Base-by-base conservation (phyloP, 2,329 filamentous ascomycete species). In the Phialophora macrospora region DNA sequence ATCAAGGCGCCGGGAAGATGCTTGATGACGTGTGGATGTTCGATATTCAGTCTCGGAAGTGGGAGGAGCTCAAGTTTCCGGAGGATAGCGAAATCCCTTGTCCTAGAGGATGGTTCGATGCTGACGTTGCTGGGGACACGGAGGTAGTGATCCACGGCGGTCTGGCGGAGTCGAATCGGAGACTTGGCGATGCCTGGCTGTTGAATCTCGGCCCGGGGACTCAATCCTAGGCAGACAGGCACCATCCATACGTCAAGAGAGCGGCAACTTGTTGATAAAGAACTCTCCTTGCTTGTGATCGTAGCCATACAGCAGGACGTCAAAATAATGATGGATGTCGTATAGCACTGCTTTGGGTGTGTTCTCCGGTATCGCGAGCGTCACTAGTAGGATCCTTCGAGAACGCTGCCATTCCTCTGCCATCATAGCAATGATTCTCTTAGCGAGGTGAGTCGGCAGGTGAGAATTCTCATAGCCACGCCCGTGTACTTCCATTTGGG, bases 1-100 rank as follows among this genome's bases (percentile, higher is more conserved):
- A 86, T 71, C 79, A 80, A 55, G 84, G 83, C 0, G 84, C 84
- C 0, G 84, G 84, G 0, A 86, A 85, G 74, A 86, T 86, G 83
- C 66, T 85, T 52, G 71, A 72, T 2, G 83, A 86, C 72, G 77
- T 80, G 0, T 86, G 84, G 84, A 74, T 77, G 0, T 85, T 78
- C 68, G 76, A 80, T 56, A 64, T 81, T 17, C 67, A 71, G 22
- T 65, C 56, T 1, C 60, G 73, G 48, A 71, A 28, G 11, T 83
- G 81, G 81, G 22, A n/a, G 17, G 17, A 28, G 9, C 48, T 52
- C 20, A 28, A 8, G 20, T 26, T 28, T 11, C 22, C 12, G 11
- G 22, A 22, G 12, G n/a, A 4, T 17, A 22, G 48, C 20, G 26
- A 24, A 24, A 24, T 8, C 1, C 83, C 84, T 7, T 71, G 72